A percentile compares a stretch with the other conserved stretches of the same genome.
phyloP scores from a whole-genome alignment of 2,329 filamentous ascomycete genomes.

The Fusarium decemcellulare region DNA sequence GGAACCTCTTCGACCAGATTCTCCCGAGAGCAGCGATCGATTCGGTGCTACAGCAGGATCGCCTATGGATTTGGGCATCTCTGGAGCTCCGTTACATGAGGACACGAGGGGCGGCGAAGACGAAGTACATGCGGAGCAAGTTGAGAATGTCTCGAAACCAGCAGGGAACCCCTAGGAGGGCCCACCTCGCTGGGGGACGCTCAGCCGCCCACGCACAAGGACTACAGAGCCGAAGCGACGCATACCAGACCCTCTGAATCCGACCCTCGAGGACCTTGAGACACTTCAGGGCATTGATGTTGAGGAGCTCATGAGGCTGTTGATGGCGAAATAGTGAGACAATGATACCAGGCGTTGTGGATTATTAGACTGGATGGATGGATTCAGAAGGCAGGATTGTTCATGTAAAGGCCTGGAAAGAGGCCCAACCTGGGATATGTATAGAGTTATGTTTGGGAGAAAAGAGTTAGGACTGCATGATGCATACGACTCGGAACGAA shows the following conservation, averaged over 20 bases:
- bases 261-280: slow-evolving; percentile 43
- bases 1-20: slow-evolving; percentile 45
- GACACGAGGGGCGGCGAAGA: slow-evolving; percentile 25
- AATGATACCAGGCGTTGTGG: slow-evolving; percentile 44
- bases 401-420: slow-evolving; percentile 35
- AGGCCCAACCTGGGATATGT: slow-evolving; percentile 36
- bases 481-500: slow-evolving; percentile 43
- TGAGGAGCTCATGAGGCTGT: slow-evolving; percentile 44
- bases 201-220: slow-evolving; percentile 29
- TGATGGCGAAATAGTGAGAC: slow-evolving; percentile 40
- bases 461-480: slow-evolving; percentile 41
- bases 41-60: slow-evolving; percentile 41
- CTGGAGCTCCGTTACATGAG: slow-evolving; percentile 18
- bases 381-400: slow-evolving; percentile 29
- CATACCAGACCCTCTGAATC: slow-evolving; percentile 11
- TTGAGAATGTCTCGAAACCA: slow-evolving; percentile 38
- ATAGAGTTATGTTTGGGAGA: slow-evolving; percentile 43
- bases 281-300: slow-evolving; percentile 48
- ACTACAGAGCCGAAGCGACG: slow-evolving; percentile 14
- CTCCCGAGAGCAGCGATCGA: slow-evolving; percentile 36
- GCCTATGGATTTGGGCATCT: slow-evolving; percentile 38
- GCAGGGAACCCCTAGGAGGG: slow-evolving; percentile 40
- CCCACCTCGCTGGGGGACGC: slow-evolving; percentile 28
- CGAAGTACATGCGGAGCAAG: slow-evolving; percentile 36
- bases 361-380: slow-evolving; percentile 35